Evolutionary conservation across 2,329 filamentous ascomycete genomes (phyloP).

Genomic region (Aspergillus ochraceoroseus): DNA sequence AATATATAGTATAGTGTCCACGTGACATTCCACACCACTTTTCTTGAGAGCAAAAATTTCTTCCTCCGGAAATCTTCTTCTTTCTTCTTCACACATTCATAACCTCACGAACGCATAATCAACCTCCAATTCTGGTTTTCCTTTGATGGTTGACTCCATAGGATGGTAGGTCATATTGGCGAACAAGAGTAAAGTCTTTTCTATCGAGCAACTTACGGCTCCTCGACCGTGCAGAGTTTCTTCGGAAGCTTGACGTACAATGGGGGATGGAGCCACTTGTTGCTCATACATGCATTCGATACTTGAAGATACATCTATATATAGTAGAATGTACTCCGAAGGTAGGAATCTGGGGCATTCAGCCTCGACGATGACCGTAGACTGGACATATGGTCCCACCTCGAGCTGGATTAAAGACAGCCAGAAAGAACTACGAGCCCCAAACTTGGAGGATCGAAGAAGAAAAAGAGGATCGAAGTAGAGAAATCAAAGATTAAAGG

Average conservation of each 20-base stretch:
- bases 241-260: constrained; percentile 25
- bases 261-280: constrained; percentile 38
- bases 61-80: constrained; percentile 9
- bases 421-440: too few relatives aligned
- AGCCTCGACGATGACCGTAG: too few relatives aligned
- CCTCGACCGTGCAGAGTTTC: constrained; percentile 30
- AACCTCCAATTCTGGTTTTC: constrained; percentile 42
- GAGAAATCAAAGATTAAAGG: too few relatives aligned
- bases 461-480: too few relatives aligned
- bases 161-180: constrained; percentile 49
- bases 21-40: constrained; percentile 7
- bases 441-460: too few relatives aligned
- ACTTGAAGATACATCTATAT: too few relatives aligned
- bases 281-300: constrained; percentile 36
- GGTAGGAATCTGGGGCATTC: too few relatives aligned
- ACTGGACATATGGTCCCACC: too few relatives aligned
- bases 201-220: constrained; percentile 29
- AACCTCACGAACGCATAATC: constrained; percentile 47
- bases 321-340: too few relatives aligned
- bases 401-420: too few relatives aligned
- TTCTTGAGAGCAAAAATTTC: constrained; percentile 11
- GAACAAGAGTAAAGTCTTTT: constrained; percentile 39
- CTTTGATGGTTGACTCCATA: constrained; percentile 27
- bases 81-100: constrained; percentile 40
- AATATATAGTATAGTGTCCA: constrained; percentile 4